Evolutionary conservation across 139 green algal genomes (phyloP).

Genomic region (Monoraphidium neglectum): DNA sequence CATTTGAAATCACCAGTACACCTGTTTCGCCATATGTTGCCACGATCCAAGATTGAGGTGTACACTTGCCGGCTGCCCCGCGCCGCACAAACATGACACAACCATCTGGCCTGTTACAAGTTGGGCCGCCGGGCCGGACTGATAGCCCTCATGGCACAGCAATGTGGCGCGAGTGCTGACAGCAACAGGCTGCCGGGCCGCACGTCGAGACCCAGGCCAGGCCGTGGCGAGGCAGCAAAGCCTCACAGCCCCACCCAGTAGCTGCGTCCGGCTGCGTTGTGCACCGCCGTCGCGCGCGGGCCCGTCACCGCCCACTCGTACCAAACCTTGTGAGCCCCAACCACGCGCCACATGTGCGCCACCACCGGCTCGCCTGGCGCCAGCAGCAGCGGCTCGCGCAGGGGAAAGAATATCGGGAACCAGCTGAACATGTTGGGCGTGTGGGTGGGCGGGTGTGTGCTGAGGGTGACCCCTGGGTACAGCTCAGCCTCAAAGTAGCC

Average conservation of each 20-base stretch:
- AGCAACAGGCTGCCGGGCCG: too few relatives aligned
- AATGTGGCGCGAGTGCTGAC: too few relatives aligned
- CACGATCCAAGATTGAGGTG: too few relatives aligned
- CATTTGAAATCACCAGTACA: too few relatives aligned
- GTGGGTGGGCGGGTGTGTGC: conserved; percentile 88
- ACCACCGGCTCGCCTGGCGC: conserved; percentile 59
- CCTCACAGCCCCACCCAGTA: conserved; percentile 82
- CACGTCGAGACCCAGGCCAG: too few relatives aligned
- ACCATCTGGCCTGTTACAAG: too few relatives aligned
- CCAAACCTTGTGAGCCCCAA: conserved; percentile 84
- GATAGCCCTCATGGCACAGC: too few relatives aligned
- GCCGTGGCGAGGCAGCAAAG: too few relatives aligned
- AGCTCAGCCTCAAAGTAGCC: conserved; percentile 97
- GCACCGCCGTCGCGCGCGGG: conserved; percentile 53
- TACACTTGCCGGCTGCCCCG: too few relatives aligned
- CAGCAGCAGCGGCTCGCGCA: conserved; percentile 77
- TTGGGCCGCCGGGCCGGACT: too few relatives aligned
- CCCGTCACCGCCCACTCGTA: conserved; percentile 87
- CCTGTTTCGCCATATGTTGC: too few relatives aligned
- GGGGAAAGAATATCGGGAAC: conserved; percentile 99
- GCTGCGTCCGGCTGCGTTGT: conserved; percentile 80
- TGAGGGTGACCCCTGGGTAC: conserved; percentile 84
- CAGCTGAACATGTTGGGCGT: conserved; percentile 90
- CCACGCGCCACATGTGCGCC: conserved; percentile 88
- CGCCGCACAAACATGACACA: too few relatives aligned